These are phyloP conservation scores for Akanthomyces muscarius DNA, from an alignment of 2,329 filamentous ascomycete genomes.

Conservation along the genomic window DNA sequence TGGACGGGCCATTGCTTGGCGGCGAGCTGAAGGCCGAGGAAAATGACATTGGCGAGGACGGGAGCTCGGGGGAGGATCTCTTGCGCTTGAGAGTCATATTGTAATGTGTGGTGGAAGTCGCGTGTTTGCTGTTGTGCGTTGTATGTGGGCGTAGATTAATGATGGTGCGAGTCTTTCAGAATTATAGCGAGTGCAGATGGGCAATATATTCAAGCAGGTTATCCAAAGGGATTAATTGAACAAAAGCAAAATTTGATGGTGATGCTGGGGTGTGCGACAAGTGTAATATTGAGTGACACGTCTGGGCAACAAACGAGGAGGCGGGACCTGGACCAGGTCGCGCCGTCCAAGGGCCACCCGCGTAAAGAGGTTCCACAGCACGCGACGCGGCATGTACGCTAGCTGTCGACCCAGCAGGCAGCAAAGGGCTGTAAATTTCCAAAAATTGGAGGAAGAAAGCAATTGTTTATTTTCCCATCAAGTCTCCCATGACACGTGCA, in stretches of 20 bases:
- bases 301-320: neutral
- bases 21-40: conserved; percentile 42
- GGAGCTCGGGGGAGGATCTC: conserved; percentile 56
- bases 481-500: no score
- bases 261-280: neutral
- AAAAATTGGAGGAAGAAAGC: neutral
- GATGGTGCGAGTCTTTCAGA: neutral
- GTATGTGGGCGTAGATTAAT: neutral
- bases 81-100: conserved; percentile 60
- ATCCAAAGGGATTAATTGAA: neutral
- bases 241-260: neutral
- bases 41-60: conserved; percentile 40
- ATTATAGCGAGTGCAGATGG: neutral
- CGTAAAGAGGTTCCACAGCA: conserved; percentile 15
- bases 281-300: neutral
- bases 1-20: conserved; percentile 24
- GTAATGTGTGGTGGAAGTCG: conserved; percentile 14
- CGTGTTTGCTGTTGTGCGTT: neutral
- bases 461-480: neutral
- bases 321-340: conserved; percentile 2
- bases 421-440: neutral
- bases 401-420: neutral
- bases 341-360: conserved; percentile 1
- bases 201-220: neutral
- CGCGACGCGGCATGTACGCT: neutral